phyloP scores from a whole-genome alignment of 805 yeast genomes.

The Starmerella scarabaei region DNA sequence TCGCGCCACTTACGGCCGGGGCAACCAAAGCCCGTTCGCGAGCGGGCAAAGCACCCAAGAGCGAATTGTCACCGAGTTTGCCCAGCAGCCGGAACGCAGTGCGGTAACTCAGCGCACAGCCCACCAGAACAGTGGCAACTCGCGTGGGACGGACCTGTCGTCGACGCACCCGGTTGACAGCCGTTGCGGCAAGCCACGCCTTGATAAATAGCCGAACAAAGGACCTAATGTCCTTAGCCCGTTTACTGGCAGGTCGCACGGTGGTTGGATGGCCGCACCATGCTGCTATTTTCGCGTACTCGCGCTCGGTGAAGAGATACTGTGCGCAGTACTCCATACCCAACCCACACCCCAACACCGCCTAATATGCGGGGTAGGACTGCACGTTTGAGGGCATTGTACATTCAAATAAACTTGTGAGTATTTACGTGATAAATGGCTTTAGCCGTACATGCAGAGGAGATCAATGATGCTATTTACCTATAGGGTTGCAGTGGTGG shows the following conservation, averaged over 20 bases:
- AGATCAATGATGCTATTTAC: too few species aligned
- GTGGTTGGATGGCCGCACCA: background rate
- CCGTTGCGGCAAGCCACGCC: slow-evolving; percentile 5
- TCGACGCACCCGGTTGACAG: background rate
- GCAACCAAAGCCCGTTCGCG: slow-evolving; percentile 2
- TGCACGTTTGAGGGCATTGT: too few species aligned
- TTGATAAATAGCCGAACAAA: slow-evolving; percentile 11
- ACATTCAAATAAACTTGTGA: too few species aligned
- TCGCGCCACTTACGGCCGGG: slow-evolving; percentile 1
- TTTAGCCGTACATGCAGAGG: too few species aligned
- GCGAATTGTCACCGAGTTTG: background rate
- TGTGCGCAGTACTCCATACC: slow-evolving; percentile 9
- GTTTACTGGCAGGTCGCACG: background rate
- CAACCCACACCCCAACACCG: too few species aligned
- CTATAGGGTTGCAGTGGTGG: too few species aligned
- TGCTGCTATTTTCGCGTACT: slow-evolving; percentile 4
- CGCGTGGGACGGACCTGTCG: background rate
- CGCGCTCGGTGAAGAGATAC: slow-evolving; percentile 10
- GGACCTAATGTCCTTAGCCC: slow-evolving; percentile 4
- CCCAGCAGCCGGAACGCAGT: slow-evolving; percentile 1
- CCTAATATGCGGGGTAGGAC: background rate
- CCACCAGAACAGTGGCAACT: slow-evolving; percentile 5
- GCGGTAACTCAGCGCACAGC: slow-evolving; percentile 9
- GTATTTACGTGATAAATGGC: too few species aligned
- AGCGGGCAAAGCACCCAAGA: background rate